Evolutionary conservation across 495 filamentous ascomycete species (phyloP).

Genomic region (Aspergillus homomorphus): DNA sequence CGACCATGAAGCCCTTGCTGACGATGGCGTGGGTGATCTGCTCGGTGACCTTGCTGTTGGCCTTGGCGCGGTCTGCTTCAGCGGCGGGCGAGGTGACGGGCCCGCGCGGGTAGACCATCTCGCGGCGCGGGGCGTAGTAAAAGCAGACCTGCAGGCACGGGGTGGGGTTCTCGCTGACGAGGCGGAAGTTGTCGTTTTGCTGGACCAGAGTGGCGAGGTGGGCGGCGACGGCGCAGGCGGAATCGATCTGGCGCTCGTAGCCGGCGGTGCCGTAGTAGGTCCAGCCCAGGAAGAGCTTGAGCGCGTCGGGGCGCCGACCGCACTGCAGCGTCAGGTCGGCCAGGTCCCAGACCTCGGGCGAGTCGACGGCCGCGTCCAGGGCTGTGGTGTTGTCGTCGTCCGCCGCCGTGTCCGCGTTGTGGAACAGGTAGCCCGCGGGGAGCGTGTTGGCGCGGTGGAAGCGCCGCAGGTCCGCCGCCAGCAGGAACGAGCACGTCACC

Average conservation of each 20-base stretch:
- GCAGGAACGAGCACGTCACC: slow-evolving; percentile 84
- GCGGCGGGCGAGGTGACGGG: slow-evolving; percentile 15
- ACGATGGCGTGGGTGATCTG: slow-evolving; percentile 64
- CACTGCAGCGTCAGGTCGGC: slow-evolving; percentile 92
- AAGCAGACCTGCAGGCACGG: slow-evolving; percentile 96
- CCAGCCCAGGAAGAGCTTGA: slow-evolving; percentile 87
- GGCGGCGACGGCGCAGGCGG: slow-evolving; percentile 62
- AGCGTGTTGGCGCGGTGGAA: slow-evolving; percentile 82
- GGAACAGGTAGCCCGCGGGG: slow-evolving; percentile 86
- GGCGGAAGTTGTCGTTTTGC: slow-evolving; percentile 55
- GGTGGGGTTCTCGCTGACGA: slow-evolving; percentile 72
- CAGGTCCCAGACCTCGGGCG: slow-evolving; percentile 77
- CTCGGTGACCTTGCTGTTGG: slow-evolving; percentile 69
- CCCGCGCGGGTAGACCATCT: slow-evolving; percentile 40
- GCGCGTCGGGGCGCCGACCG: slow-evolving; percentile 75
- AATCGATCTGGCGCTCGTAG: slow-evolving; percentile 61
- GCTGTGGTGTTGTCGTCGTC: slow-evolving; percentile 19
- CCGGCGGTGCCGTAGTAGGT: slow-evolving; percentile 75
- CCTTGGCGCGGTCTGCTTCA: slow-evolving; percentile 46
- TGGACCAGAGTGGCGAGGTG: slow-evolving; percentile 60
- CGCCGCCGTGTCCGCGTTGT: slow-evolving; percentile 44
- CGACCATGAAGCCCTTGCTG: slow-evolving; percentile 82
- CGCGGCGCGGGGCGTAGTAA: slow-evolving; percentile 66
- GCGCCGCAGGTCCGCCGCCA: slow-evolving; percentile 67
- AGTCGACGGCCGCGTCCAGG: slow-evolving; percentile 31